These are phyloP conservation scores for Lactifluus pinguis DNA, from an alignment of 768 basidiomycete species.

Conservation along the genomic window DNA sequence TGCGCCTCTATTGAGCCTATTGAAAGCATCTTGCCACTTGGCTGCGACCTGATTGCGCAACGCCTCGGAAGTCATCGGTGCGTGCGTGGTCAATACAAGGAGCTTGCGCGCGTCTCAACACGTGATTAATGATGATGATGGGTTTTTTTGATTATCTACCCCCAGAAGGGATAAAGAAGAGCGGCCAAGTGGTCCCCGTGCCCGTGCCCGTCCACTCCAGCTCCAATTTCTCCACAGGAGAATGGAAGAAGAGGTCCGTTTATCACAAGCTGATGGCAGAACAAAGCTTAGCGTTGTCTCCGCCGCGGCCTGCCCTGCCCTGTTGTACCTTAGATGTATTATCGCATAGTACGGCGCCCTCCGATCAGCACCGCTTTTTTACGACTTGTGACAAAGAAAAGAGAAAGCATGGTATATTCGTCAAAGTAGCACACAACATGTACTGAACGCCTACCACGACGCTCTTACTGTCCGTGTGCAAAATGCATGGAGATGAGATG, in stretches of 20 bases:
- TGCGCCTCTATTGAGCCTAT: slow-evolving; percentile 48
- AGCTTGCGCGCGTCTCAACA: background rate
- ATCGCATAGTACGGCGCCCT: too few relatives aligned
- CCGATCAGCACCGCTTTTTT: too few relatives aligned
- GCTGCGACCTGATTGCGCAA: slow-evolving; percentile 55
- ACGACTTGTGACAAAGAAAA: too few relatives aligned
- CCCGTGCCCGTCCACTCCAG: background rate
- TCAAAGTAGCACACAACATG: slow-evolving; percentile 1
- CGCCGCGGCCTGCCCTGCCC: too few relatives aligned
- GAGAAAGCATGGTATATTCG: slow-evolving; percentile 10
- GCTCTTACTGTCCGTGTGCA: slow-evolving; percentile 1
- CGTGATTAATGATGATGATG: background rate
- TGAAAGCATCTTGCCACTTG: slow-evolving; percentile 65
- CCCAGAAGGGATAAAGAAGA: too few relatives aligned
- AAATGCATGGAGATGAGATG: slow-evolving; percentile 15
- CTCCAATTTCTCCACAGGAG: background rate
- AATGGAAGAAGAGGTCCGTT: background rate
- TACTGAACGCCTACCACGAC: background rate
- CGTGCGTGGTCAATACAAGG: too few relatives aligned
- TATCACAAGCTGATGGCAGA: background rate
- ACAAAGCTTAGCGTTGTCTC: too few relatives aligned
- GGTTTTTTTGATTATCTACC: too few relatives aligned
- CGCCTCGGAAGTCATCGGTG: slow-evolving; percentile 58
- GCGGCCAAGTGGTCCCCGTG: too few relatives aligned
- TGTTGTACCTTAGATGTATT: too few relatives aligned